These are phyloP conservation scores for Ogataea parapolymorpha DNA, from an alignment of 805 yeast species.

Conservation along the genomic window DNA sequence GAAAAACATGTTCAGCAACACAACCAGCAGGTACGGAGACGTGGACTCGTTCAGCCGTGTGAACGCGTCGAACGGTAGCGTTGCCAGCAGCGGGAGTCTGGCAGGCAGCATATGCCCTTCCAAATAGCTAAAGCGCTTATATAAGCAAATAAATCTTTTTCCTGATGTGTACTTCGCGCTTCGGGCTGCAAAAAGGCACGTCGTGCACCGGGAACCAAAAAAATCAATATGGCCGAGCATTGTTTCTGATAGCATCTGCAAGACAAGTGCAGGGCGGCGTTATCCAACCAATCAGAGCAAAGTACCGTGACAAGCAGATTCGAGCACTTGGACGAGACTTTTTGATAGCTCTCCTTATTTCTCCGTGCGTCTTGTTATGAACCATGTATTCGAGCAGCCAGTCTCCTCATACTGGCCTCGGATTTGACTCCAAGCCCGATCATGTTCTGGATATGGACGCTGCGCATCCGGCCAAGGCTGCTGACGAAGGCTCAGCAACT, in stretches of 20 bases:
- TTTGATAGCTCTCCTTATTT: slow-evolving; percentile 1
- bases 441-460: slow-evolving; percentile 7
- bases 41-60: slow-evolving; percentile 17
- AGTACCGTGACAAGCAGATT: background rate
- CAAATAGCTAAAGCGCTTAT: slow-evolving; percentile 1
- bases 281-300: slow-evolving; percentile 15
- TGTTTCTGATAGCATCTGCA: slow-evolving; percentile 6
- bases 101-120: slow-evolving; percentile 16
- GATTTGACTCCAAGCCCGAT: slow-evolving; percentile 6
- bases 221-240: background rate
- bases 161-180: slow-evolving; percentile 1
- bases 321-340: slow-evolving; percentile 6
- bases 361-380: slow-evolving; percentile 2
- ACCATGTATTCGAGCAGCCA: slow-evolving; percentile 12
- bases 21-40: slow-evolving; percentile 22
- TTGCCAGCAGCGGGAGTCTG: slow-evolving; percentile 19
- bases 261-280: slow-evolving; percentile 6
- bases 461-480: slow-evolving; percentile 6
- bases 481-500: slow-evolving; percentile 42
- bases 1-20: slow-evolving; percentile 19
- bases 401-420: slow-evolving; percentile 12
- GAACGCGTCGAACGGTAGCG: slow-evolving; percentile 18
- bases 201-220: background rate
- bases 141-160: background rate
- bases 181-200: background rate